Evolutionary conservation across 108 stramenopile species (phyloP), one percentile per base, ranked within the genome.

Genomic region (Conticribra weissflogii): DNA sequence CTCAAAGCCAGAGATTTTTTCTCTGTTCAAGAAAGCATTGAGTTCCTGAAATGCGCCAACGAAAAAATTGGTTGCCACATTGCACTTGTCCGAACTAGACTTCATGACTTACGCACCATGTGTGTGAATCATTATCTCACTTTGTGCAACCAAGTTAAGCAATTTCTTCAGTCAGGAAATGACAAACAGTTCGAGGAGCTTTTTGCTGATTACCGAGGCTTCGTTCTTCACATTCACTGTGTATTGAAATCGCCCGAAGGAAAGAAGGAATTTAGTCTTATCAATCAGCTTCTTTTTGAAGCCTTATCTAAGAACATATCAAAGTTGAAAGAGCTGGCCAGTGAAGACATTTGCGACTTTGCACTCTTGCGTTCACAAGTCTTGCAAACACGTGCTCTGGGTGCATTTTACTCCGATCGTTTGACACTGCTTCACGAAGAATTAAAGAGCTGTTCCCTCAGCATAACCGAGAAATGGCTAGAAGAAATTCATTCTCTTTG

Each of bases 271-370:
- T 82, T 79, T 54, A 22, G 59, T 15, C 68, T 82, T 23, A 66
- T 67, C 5, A 81, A 86, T 59, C 83, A 84, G 31, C 34, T 86
- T 14, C 41, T 86, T 4, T 72, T 34, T 29, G 78, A 84, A 48
- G 70, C 47, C 15, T 61, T 86, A 25, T 55, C 52, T 15, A 50
- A 76, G 14, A 54, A 79, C 28, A 48, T 86, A 28, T 31, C 45
- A 12, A 4, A 30, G 30, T 62, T 86, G 16, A 23, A 52, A 4
- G 7, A 28, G 25, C 7, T 24, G 9, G 49, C 59, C 25, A 46
- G 54, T 9, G 44, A 22, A 22, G 59, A 73, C 12, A 19, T 63
- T 21, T 60, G 68, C 54, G 77, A 86, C n/a, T 82, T 81, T 34
- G 54, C 53, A 9, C 44, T 34, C 22, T 61, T 84, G 33, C 56